A percentile compares a stretch with the other conserved stretches of the same genome.
phyloP scores from a whole-genome alignment of 345 rosid species.

The Noccaea caerulescens region DNA sequence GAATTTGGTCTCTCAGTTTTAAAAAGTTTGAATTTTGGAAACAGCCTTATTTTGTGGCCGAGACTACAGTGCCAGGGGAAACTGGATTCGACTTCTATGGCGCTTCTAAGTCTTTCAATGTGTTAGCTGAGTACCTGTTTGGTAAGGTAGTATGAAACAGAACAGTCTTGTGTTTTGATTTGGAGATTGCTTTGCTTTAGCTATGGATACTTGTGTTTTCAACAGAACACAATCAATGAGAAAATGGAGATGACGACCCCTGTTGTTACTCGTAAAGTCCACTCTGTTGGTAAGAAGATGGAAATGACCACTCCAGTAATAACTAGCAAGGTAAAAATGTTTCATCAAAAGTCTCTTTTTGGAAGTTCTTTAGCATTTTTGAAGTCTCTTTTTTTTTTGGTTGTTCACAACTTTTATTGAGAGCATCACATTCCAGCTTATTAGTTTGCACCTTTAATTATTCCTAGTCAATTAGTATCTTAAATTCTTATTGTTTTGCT shows the following conservation, averaged over 20 bases:
- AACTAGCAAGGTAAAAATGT: slow-evolving; percentile 62
- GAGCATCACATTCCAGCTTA: slow-evolving; percentile 1
- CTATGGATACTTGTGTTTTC: slow-evolving; percentile 14
- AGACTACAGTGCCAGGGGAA: slow-evolving; percentile 79
- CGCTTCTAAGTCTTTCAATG: slow-evolving; percentile 77
- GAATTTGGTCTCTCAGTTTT: slow-evolving; percentile 20
- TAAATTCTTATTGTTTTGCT: not conserved
- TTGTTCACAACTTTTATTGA: too few relatives aligned
- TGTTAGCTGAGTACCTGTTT: slow-evolving; percentile 87
- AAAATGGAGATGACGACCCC: slow-evolving; percentile 95
- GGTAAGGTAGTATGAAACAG: slow-evolving; percentile 76
- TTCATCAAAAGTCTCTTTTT: slow-evolving; percentile 7
- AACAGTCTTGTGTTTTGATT: slow-evolving; percentile 38
- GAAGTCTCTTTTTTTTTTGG: too few relatives aligned
- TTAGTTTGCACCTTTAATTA: not conserved
- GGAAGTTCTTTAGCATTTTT: too few relatives aligned
- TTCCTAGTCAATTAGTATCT: slow-evolving; percentile 2
- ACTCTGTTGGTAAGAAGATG: slow-evolving; percentile 76
- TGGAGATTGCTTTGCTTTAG: slow-evolving; percentile 17
- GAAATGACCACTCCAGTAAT: slow-evolving; percentile 94
- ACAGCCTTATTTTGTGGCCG: slow-evolving; percentile 84
- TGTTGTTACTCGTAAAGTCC: slow-evolving; percentile 66
- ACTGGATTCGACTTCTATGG: slow-evolving; percentile 78
- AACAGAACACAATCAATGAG: slow-evolving; percentile 65
- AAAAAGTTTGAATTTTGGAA: slow-evolving; percentile 4